Evolutionary conservation across 1,284 basidiomycete species (phyloP).

Genomic region (Meira nashicola): DNA sequence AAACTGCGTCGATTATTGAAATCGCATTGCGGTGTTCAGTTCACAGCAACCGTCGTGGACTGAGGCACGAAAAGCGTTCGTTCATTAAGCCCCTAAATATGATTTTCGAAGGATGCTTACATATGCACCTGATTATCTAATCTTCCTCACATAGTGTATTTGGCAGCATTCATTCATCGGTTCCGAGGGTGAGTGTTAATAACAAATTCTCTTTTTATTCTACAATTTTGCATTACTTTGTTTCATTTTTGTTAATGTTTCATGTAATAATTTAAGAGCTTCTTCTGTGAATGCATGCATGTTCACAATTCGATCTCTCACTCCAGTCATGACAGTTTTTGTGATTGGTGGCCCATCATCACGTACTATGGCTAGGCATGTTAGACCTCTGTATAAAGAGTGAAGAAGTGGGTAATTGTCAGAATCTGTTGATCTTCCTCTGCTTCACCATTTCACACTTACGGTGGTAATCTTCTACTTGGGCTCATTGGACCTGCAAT

Average conservation of each 20-base stretch:
- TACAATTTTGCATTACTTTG: neutral
- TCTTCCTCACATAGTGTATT: too few relatives aligned
- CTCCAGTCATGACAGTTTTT: conserved; percentile 10
- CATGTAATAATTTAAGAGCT: conserved; percentile 1
- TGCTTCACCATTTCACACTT: neutral
- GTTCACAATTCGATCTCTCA: neutral
- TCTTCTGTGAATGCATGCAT: conserved; percentile 11
- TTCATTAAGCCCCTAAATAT: too few relatives aligned
- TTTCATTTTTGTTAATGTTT: conserved; percentile 1
- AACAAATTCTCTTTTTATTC: too few relatives aligned
- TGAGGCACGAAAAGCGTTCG: too few relatives aligned
- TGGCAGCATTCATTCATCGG: too few relatives aligned
- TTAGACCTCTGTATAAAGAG: conserved; percentile 1
- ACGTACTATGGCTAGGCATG: conserved; percentile 1
- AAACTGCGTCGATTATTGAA: too few relatives aligned
- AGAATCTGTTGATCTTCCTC: too few relatives aligned
- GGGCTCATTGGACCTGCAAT: conserved; percentile 7
- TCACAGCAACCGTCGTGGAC: too few relatives aligned
- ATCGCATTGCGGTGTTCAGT: too few relatives aligned
- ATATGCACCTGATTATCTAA: too few relatives aligned
- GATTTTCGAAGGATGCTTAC: too few relatives aligned
- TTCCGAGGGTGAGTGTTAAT: too few relatives aligned
- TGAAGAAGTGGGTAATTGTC: neutral
- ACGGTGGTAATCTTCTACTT: conserved; percentile 8
- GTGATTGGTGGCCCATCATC: conserved; percentile 11